Base-by-base conservation (phyloP, 768 basidiomycete genomes). In the Aureoboletus auriporus region DNA sequence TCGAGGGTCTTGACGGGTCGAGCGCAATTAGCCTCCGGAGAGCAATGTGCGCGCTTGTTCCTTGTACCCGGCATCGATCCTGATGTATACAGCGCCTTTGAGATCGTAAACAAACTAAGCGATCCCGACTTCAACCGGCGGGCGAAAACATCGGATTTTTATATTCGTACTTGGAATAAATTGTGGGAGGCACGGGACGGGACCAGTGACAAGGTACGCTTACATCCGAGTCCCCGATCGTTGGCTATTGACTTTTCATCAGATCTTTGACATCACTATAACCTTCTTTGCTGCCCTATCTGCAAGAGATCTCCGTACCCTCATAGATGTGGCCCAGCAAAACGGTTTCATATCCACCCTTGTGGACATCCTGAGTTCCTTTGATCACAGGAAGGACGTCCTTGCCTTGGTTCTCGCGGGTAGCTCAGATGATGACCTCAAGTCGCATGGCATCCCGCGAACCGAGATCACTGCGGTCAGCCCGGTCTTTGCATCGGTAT, bases 121-220 rank as follows among this genome's bases (percentile, higher is more conserved):
- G 83, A 88, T 52, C 46, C 66, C 1, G 86, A 89, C 10, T 93
- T 92, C 58, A 73, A 79, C n/a, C 80, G 89, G 5, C 85, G 85
- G 56, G 87, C 88, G 3, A 87, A 83, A 55, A 80, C 84, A 0
- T 79, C 87, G 0, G 89, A 91, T 58, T 88, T 90, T 50, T 73
- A 83, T 26, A 65, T 69, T 12, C 77, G 75, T 34, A 81, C 85
- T 2, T 93, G 87, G 86, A 79, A 84, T 45, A 72, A 80, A 10
- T 71, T 91, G 33, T 59, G 73, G 37, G 70, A 68, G 8, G 79
- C 83, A 3, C 82, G 82, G 3, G 84, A 75, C 13, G 83, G 83
- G 2, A 67, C 67, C 35, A 77, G 75, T 6, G 82, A 86, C 53
- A 88, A 85, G 58, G 78, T 73, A 66, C 58, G 69, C 74, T 65